phyloP scores from a whole-genome alignment of 225 moss, liverwort and hornwort species.

The Rhytidiadelphus loreus region DNA sequence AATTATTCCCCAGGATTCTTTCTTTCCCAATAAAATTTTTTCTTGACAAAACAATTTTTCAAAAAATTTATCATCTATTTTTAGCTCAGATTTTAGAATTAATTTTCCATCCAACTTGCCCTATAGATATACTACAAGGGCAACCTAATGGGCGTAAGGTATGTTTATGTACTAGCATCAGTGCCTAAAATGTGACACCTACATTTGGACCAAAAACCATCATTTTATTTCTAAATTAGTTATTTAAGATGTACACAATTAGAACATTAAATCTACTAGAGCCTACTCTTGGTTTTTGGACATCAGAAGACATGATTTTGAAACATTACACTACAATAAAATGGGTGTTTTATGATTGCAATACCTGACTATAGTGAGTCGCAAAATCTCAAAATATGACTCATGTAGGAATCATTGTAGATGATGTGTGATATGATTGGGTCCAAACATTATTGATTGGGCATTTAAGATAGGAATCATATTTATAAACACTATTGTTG shows the following conservation, averaged over 20 bases:
- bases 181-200: accelerated
- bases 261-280: neutral
- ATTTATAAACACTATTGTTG: too few relatives aligned
- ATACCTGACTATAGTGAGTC: too few relatives aligned
- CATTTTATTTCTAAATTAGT: neutral
- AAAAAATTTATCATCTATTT: neutral
- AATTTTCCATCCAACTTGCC: accelerated
- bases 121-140: accelerated
- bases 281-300: accelerated
- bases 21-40: accelerated
- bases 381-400: too few relatives aligned
- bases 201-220: neutral
- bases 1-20: neutral
- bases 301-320: neutral
- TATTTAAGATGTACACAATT: accelerated
- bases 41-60: neutral
- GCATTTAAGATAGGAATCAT: too few relatives aligned
- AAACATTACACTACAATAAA: too few relatives aligned
- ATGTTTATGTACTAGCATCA: neutral
- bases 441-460: too few relatives aligned
- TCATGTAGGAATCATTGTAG: too few relatives aligned
- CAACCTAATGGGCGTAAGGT: too few relatives aligned
- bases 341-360: too few relatives aligned
- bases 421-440: too few relatives aligned
- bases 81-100: too few relatives aligned